Conservation (phyloP, 768 basidiomycete genomes). For the Termitomyces bulborhizus region DNA sequence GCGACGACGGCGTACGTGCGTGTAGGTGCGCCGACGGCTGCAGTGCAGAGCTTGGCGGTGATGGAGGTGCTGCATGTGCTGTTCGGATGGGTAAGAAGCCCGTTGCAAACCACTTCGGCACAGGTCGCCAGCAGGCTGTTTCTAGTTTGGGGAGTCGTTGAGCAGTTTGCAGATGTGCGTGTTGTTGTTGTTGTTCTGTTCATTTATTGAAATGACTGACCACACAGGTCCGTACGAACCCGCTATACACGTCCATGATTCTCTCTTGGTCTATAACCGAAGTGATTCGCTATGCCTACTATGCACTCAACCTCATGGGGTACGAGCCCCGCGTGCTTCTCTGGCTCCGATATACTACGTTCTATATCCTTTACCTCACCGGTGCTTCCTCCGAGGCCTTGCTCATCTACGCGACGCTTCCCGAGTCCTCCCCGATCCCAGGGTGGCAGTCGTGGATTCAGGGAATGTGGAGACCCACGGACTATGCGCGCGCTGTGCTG, state of each 20-base stretch:
- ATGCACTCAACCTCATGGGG: conserved; percentile 62
- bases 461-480: conserved; percentile 47
- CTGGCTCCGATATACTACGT: conserved; percentile 86
- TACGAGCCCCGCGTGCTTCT: conserved; percentile 45
- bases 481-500: conserved; percentile 51
- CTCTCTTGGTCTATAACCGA: conserved; percentile 91
- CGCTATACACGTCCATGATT: conserved; percentile 87
- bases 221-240: conserved; percentile 56
- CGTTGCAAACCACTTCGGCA: conserved; percentile 63
- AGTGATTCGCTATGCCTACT: conserved; percentile 87
- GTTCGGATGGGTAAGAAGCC: conserved; percentile 74
- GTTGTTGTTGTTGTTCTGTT: no score
- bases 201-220: no score
- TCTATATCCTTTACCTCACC: conserved; percentile 89
- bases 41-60: conserved; percentile 79
- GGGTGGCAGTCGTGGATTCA: conserved; percentile 36
- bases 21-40: conserved; percentile 53
- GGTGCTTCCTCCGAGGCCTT: conserved; percentile 91
- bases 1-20: conserved; percentile 54
- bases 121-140: conserved; percentile 81
- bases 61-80: conserved; percentile 82
- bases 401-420: conserved; percentile 73
- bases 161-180: conserved; percentile 51
- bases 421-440: conserved; percentile 35
- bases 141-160: conserved; percentile 80